Percentiles rank a stretch among this genome's conserved stretches.
Evolutionary conservation across 257 asterid genomes (phyloP).

Genomic region (Sherardia arvensis): DNA sequence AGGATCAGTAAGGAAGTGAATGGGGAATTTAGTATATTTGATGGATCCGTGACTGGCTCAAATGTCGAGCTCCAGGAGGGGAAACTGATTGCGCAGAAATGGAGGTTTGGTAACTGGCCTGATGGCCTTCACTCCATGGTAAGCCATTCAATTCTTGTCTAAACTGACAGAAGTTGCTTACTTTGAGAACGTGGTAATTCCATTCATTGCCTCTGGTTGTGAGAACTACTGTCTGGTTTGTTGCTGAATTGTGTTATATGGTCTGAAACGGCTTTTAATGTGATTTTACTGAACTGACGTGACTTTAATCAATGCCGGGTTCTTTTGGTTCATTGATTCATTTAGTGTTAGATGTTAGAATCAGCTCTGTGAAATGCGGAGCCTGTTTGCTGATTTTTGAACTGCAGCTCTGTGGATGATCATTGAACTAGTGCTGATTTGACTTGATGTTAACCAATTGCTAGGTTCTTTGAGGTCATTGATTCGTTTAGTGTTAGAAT

Average conservation of each 20-base stretch:
- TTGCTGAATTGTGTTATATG: neutral
- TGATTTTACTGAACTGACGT: neutral
- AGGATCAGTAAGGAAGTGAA: slow-evolving; percentile 78
- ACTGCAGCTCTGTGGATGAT: too few relatives aligned
- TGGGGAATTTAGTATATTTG: slow-evolving; percentile 77
- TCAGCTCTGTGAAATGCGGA: too few relatives aligned
- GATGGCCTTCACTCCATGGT: slow-evolving; percentile 79
- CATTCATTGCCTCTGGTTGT: neutral
- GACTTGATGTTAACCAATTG: neutral
- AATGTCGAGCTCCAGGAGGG: slow-evolving; percentile 79
- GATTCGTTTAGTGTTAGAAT: neutral
- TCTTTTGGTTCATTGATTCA: neutral
- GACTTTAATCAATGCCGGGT: neutral
- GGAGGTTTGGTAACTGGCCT: slow-evolving; percentile 96
- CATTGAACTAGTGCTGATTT: too few relatives aligned
- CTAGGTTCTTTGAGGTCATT: neutral
- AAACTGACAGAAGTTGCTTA: neutral
- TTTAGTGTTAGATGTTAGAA: neutral
- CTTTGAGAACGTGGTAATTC: neutral
- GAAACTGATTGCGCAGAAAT: slow-evolving; percentile 71
- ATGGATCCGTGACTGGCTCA: slow-evolving; percentile 66
- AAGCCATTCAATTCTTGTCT: slow-evolving; percentile 1
- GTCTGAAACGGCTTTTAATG: neutral
- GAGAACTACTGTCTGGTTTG: neutral
- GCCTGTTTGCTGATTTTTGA: too few relatives aligned